phyloP scores from a whole-genome alignment of 1,284 basidiomycete genomes.

The Kwoniella shivajii region DNA sequence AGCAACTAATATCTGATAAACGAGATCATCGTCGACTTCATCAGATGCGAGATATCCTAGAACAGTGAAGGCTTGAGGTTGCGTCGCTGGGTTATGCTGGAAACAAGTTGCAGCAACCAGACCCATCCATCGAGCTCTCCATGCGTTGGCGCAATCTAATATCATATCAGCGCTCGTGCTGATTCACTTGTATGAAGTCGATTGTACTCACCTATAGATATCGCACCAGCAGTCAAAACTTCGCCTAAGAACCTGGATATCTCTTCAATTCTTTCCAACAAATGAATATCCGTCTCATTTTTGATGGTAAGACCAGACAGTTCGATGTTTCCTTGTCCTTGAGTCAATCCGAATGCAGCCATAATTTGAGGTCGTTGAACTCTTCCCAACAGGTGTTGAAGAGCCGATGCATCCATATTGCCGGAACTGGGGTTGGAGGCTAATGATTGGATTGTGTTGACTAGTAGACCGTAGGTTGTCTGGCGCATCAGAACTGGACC shows the following conservation, averaged over 20 bases:
- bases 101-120: slow-evolving; percentile 89
- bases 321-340: slow-evolving; percentile 29
- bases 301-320: slow-evolving; percentile 18
- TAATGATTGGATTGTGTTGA: slow-evolving; percentile 77
- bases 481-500: slow-evolving; percentile 74
- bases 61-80: slow-evolving; percentile 83
- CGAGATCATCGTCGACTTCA: slow-evolving; percentile 63
- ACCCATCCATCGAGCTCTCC: slow-evolving; percentile 92
- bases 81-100: slow-evolving; percentile 85
- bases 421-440: slow-evolving; percentile 30
- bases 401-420: slow-evolving; percentile 40
- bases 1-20: slow-evolving; percentile 53
- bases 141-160: slow-evolving; percentile 80
- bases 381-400: slow-evolving; percentile 62
- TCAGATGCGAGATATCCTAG: slow-evolving; percentile 75
- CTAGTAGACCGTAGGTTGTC: slow-evolving; percentile 75
- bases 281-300: slow-evolving; percentile 63
- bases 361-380: slow-evolving; percentile 64
- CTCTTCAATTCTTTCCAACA: slow-evolving; percentile 68
- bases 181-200: neutral
- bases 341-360: slow-evolving; percentile 69
- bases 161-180: neutral
- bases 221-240: slow-evolving; percentile 67
- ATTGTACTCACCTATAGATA: slow-evolving; percentile 67
- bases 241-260: slow-evolving; percentile 68